Evolutionary conservation across 2,329 filamentous ascomycete genomes (phyloP).

Genomic region (Stagonosporopsis tanaceti): DNA sequence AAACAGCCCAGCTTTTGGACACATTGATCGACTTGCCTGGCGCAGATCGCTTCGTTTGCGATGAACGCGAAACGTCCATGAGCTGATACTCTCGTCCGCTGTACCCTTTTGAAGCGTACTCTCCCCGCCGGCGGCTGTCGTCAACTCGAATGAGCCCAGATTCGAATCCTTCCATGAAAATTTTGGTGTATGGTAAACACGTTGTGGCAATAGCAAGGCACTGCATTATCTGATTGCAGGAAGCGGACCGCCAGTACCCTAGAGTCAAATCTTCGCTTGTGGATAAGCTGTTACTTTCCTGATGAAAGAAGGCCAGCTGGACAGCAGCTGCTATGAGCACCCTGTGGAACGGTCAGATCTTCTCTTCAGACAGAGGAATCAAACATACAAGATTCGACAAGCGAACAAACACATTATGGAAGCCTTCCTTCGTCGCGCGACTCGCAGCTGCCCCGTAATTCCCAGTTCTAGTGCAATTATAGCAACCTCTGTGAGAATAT

Average conservation of each 20-base stretch:
- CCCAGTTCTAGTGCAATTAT: conserved; percentile 33
- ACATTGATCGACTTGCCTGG: conserved; percentile 20
- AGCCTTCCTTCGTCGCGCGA: conserved; percentile 24
- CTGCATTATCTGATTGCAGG: conserved; percentile 37
- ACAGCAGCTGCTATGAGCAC: conserved; percentile 24
- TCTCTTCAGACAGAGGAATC: background rate
- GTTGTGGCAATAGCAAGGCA: conserved; percentile 38
- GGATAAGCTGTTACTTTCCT: conserved; percentile 18
- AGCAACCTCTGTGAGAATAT: conserved; percentile 31
- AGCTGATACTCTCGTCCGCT: conserved; percentile 26
- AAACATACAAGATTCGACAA: conserved; percentile 28
- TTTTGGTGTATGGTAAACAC: conserved; percentile 39
- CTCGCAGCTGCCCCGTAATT: conserved; percentile 27
- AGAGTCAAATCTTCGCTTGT: conserved; percentile 31
- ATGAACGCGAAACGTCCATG: conserved; percentile 27
- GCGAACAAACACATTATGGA: conserved; percentile 32
- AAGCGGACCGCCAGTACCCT: conserved; percentile 38
- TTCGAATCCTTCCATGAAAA: conserved; percentile 42
- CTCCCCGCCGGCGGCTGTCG: conserved; percentile 25
- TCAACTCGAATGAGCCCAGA: conserved; percentile 35
- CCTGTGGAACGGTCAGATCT: conserved; percentile 13
- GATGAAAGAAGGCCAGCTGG: conserved; percentile 28
- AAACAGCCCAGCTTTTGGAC: conserved; percentile 24
- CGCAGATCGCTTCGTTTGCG: conserved; percentile 4
- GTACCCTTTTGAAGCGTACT: conserved; percentile 20